Percentiles rank a stretch among this genome's conserved stretches.
Evolutionary conservation across 2,329 filamentous ascomycete species (phyloP).

Genomic region (Aspergillus tanneri): DNA sequence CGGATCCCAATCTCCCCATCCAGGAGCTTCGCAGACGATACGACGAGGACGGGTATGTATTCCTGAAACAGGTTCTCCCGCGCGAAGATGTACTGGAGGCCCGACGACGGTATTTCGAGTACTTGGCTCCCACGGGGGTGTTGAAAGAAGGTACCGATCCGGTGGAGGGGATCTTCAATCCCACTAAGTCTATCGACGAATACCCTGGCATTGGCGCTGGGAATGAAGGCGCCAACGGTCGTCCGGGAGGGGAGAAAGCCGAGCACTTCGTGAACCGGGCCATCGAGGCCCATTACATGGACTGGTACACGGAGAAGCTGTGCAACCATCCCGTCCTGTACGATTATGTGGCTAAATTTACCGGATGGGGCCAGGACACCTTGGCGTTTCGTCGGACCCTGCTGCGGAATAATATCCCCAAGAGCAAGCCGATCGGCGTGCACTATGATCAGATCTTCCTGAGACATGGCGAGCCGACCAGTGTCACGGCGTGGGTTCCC

Average conservation of each 20-base stretch:
- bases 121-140: constrained; percentile 56
- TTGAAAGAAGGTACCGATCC: constrained; percentile 54
- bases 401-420: constrained; percentile 57
- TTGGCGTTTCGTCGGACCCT: constrained; percentile 51
- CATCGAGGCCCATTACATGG: constrained; percentile 53
- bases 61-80: constrained; percentile 56
- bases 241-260: constrained; percentile 47
- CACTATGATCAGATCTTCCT: constrained; percentile 63
- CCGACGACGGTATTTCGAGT: constrained; percentile 55
- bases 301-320: constrained; percentile 56
- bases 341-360: constrained; percentile 53
- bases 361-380: constrained; percentile 54
- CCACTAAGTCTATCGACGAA: constrained; percentile 41
- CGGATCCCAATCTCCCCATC: constrained; percentile 46
- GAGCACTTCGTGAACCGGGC: constrained; percentile 52
- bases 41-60: constrained; percentile 55
- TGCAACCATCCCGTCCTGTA: constrained; percentile 54
- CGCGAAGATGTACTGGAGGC: constrained; percentile 53
- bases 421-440: constrained; percentile 58
- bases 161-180: constrained; percentile 56
- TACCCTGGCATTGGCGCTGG: constrained; percentile 58
- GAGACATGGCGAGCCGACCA: constrained; percentile 54
- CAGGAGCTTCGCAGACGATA: constrained; percentile 51
- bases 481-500: constrained; percentile 58
- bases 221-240: constrained; percentile 44